phyloP scores from a whole-genome alignment of 495 filamentous ascomycete genomes.

The Tirmania nivea region DNA sequence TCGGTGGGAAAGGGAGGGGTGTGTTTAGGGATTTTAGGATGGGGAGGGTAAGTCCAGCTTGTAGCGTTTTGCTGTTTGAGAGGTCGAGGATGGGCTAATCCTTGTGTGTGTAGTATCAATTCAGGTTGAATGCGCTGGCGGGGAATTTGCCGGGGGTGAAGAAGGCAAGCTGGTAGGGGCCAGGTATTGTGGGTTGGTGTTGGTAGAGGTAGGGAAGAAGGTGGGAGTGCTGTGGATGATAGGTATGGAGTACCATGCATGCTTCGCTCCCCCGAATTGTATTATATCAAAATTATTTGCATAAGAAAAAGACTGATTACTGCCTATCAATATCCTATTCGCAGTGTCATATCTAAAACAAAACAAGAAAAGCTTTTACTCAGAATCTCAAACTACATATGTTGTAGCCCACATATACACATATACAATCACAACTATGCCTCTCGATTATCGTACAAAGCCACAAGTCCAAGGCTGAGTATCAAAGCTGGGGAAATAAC shows the following conservation, averaged over 20 bases:
- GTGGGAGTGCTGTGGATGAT: background rate
- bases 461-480: too few species aligned
- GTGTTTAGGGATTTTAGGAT: conserved; percentile 77
- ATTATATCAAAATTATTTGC: too few species aligned
- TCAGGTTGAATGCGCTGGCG: conserved; percentile 68
- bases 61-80: background rate
- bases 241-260: background rate
- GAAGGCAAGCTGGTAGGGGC: conserved; percentile 81
- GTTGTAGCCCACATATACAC: too few species aligned
- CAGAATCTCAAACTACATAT: too few species aligned
- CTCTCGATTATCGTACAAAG: too few species aligned
- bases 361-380: too few species aligned
- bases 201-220: background rate
- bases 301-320: too few species aligned
- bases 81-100: conserved; percentile 14
- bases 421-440: too few species aligned
- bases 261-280: too few species aligned
- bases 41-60: conserved; percentile 44
- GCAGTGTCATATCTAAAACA: too few species aligned
- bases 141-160: conserved; percentile 79
- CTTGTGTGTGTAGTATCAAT: conserved; percentile 46
- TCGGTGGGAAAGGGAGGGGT: conserved; percentile 68
- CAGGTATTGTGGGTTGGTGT: background rate
- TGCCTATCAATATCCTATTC: too few species aligned
- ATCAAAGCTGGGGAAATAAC: too few species aligned